A percentile compares a stretch with the other conserved stretches of the same genome.
Conservation (phyloP, 768 basidiomycete genomes). For the Mycena kentingensis region DNA sequence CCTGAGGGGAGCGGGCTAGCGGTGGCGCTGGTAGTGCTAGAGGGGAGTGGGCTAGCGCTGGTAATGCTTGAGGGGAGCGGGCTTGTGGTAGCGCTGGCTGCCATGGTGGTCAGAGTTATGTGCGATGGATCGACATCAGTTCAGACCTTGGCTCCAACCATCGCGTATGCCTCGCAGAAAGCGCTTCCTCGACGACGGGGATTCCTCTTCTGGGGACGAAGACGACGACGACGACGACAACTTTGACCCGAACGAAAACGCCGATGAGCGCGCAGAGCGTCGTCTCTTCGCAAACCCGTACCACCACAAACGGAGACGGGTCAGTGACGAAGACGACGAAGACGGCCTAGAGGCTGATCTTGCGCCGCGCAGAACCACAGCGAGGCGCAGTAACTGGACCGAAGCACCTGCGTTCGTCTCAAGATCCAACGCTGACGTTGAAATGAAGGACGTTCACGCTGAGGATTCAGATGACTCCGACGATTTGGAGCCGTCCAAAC, state of each 20-base stretch:
- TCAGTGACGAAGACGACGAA: conserved; percentile 69
- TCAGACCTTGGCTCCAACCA: neutral
- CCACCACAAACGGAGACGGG: conserved; percentile 65
- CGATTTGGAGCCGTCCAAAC: conserved; percentile 51
- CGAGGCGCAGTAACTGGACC: conserved; percentile 64
- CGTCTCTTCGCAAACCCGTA: conserved; percentile 79
- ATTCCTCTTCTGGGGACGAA: conserved; percentile 62
- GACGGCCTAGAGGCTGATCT: conserved; percentile 51
- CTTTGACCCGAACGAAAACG: conserved; percentile 50
- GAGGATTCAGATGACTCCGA: conserved; percentile 39
- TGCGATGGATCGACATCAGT: neutral
- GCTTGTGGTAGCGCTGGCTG: conserved; percentile 49
- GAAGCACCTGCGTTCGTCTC: conserved; percentile 78
- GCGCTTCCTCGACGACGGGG: conserved; percentile 72
- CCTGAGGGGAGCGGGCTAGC: conserved; percentile 59
- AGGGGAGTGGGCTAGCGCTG: conserved; percentile 40
- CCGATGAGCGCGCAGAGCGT: conserved; percentile 71
- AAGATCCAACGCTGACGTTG: conserved; percentile 24
- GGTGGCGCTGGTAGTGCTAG: conserved; percentile 38
- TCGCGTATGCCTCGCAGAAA: conserved; percentile 71
- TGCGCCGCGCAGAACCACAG: conserved; percentile 25
- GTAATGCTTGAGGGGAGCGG: conserved; percentile 60
- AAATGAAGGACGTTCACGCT: conserved; percentile 31
- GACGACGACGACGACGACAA: conserved; percentile 47
- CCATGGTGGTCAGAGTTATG: no score